Evolutionary conservation across 1,284 basidiomycete species (phyloP).

Genomic region (Pseudozyma thailandica): DNA sequence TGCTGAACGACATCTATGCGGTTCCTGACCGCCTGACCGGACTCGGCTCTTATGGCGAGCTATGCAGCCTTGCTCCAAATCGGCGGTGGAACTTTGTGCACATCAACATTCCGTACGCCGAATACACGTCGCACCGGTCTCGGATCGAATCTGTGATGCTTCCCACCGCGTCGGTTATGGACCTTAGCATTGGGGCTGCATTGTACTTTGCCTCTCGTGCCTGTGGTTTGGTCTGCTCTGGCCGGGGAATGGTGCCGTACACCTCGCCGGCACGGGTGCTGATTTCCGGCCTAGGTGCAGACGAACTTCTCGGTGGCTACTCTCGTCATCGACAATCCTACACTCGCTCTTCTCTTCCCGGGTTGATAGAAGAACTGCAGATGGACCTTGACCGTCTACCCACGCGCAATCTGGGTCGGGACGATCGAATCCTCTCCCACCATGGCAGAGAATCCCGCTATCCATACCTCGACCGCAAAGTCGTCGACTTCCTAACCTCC

Average conservation of each 20-base stretch:
- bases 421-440: slow-evolving; percentile 88
- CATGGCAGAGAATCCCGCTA: slow-evolving; percentile 82
- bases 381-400: slow-evolving; percentile 91
- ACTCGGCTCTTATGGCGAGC: slow-evolving; percentile 79
- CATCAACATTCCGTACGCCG: slow-evolving; percentile 83
- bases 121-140: slow-evolving; percentile 67
- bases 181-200: slow-evolving; percentile 86
- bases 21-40: slow-evolving; percentile 92
- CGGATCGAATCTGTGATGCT: slow-evolving; percentile 44
- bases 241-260: slow-evolving; percentile 70
- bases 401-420: slow-evolving; percentile 87
- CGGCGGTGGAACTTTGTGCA: slow-evolving; percentile 92
- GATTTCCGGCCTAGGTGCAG: slow-evolving; percentile 91
- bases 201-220: slow-evolving; percentile 92
- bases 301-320: slow-evolving; percentile 95
- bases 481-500: slow-evolving; percentile 71
- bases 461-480: slow-evolving; percentile 55
- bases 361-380: slow-evolving; percentile 86
- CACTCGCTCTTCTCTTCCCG: slow-evolving; percentile 55
- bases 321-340: slow-evolving; percentile 86
- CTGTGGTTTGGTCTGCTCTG: not conserved
- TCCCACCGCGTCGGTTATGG: slow-evolving; percentile 58
- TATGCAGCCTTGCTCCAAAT: slow-evolving; percentile 77
- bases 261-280: slow-evolving; percentile 82
- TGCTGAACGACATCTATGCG: slow-evolving; percentile 71